phyloP scores from a whole-genome alignment of 441 rosid genomes.

The Flueggea neowawraea region DNA sequence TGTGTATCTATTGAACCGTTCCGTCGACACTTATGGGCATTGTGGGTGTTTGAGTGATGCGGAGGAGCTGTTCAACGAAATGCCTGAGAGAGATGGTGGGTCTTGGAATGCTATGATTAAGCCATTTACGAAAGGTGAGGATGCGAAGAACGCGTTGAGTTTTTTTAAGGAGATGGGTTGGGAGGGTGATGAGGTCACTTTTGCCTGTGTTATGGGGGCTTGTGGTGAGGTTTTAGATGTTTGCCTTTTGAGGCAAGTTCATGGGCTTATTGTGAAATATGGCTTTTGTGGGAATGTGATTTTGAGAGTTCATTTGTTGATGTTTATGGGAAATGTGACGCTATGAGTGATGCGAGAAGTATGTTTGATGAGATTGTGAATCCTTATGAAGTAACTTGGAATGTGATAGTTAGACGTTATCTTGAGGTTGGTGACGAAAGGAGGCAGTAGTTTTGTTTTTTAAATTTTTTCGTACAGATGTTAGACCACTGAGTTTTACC shows the following conservation, averaged over 20 bases:
- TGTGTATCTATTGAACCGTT: conserved; percentile 49
- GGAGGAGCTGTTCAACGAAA: conserved; percentile 64
- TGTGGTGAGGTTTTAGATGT: conserved; percentile 47
- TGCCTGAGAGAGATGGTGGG: conserved; percentile 80
- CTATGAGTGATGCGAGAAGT: conserved; percentile 61
- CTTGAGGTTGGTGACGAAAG: conserved; percentile 56
- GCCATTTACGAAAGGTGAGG: conserved; percentile 41
- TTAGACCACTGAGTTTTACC: conserved; percentile 60
- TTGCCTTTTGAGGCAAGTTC: conserved; percentile 50
- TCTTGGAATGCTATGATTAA: conserved; percentile 84
- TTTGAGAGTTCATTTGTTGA: conserved; percentile 72
- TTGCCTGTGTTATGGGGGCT: conserved; percentile 49
- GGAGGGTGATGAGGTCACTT: conserved; percentile 56
- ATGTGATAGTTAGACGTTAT: conserved; percentile 79
- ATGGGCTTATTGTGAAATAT: conserved; percentile 53
- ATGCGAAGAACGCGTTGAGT: conserved; percentile 32
- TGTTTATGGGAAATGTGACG: conserved; percentile 71
- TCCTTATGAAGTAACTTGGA: conserved; percentile 79
- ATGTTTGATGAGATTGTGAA: conserved; percentile 67
- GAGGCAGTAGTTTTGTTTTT: conserved; percentile 66
- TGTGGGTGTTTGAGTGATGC: conserved; percentile 59
- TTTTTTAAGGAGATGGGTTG: conserved; percentile 49
- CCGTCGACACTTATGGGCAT: conserved; percentile 54
- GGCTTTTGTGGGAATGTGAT: conserved; percentile 60
- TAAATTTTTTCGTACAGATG: conserved; percentile 41